Base-by-base conservation (phyloP, 2,329 filamentous ascomycete species). In the Botrytis aclada region DNA sequence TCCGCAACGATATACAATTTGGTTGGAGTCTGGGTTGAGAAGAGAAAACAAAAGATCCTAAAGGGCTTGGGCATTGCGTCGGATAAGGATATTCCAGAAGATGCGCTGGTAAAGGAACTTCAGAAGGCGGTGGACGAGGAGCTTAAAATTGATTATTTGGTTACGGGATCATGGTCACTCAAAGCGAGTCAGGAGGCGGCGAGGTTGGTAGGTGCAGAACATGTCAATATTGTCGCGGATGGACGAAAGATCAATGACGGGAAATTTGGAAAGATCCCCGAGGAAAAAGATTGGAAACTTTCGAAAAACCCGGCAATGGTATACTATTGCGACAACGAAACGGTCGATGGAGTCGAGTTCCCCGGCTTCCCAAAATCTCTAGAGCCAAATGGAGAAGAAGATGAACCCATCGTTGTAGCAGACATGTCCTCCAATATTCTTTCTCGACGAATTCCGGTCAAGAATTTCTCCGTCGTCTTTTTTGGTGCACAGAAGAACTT, bases 371-470 rank as follows among this genome's bases (percentile, higher is more conserved):
- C 95, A 37, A 84, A 90, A 75, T 81, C 82, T 12, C 85, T 97
- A 37, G 87, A 88, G 66, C 83, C 87, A 18, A 82, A 82, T 10
- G 82, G 85, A 1, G 87, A 90, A 67, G 89, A 90, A 14, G 87
- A 90, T 69, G 88, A 89, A 45, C 90, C 90, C 1, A 88, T 97
- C 74, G 92, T 98, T 9, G 91, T 97, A 8, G 94, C 93, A 32
- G 95, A 98, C 82, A 97, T 98, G 93, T 92, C 89, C 64, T 97
- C 93, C 74, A 98, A 98, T 82, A 97, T 98, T 80, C 89, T 98
- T 69, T 94, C 93, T 64, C 86, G 94, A 61, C 88, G 87, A 75
- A 88, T 98, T 37, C 91, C 95, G 47, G 88, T 97, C 65, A 86
- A 85, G 77, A 95, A 96, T 80, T 97, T 92, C 83, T 92, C 91